Base-by-base conservation (phyloP, 495 filamentous ascomycete genomes). In the Penicillium tannophilum region DNA sequence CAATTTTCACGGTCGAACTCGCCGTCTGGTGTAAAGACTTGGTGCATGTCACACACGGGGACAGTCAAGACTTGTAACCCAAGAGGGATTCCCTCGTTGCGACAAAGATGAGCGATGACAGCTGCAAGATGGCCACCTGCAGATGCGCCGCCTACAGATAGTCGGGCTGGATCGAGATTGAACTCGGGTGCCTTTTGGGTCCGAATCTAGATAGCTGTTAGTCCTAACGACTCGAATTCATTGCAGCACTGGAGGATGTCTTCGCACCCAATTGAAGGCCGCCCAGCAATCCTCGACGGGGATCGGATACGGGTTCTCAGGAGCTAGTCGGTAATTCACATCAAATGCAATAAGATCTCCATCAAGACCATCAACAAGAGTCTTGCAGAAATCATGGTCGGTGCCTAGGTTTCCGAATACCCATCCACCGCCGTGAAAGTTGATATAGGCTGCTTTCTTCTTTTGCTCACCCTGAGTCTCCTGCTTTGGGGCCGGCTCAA, bases 351-450 rank as follows among this genome's bases (percentile, higher is more conserved):
- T 73, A 45, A 76, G 28, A 23, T 72, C 62, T 14, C 73, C 74
- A 11, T 76, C 66, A 6, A 76, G 63, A 11, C 56, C 63, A 56
- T 75, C 51, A 16, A 77, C 74, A 12, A 77, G 11, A 26, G 58
- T 61, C 54, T 77, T 76, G 52, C 73, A 77, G 41, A 73, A 70
- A 33, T 72, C 70, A 61, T 76, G 73, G 42, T 77, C 74, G 1
- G 53, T 58, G 2, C 44, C 19, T 0, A 77, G 65, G 7, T 70
- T 69, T 1, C 74, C 73, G 61, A 74, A 76, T 14, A 77, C 73
- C 74, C 72, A 77, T 19, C 74, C 74, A 42, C 74, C 71, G 9
- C 74, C 74, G 42, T 77, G 72, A 50, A 74, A 74, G 50, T 74
- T 76, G 55, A 77, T 30, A 60, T 75, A 76, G 14, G 65, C 74